These are phyloP conservation scores for Raffaelea arxii DNA, from an alignment of 2,329 filamentous ascomycete genomes.

Conservation along the genomic window DNA sequence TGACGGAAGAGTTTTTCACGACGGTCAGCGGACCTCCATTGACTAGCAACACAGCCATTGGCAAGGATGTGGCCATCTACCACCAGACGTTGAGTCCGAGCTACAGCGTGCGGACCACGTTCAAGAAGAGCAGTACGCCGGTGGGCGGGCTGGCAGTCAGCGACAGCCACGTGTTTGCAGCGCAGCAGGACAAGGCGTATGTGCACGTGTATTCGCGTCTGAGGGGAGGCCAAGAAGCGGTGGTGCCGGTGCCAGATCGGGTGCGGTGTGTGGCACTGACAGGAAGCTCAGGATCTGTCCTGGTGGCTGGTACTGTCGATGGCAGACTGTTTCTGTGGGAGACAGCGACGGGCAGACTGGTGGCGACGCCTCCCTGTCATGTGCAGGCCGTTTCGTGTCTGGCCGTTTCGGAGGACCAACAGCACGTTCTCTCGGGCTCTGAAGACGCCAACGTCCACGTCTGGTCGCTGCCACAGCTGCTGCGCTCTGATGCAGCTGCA, in stretches of 20 bases:
- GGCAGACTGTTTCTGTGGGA: conserved; percentile 90
- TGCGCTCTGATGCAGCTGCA: conserved; percentile 24
- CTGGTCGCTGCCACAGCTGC: conserved; percentile 71
- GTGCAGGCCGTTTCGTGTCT: conserved; percentile 73
- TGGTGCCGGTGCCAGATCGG: conserved; percentile 78
- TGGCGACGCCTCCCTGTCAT: conserved; percentile 68
- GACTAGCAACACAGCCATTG: conserved; percentile 51
- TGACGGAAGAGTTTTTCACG: conserved; percentile 51
- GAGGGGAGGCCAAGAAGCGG: conserved; percentile 78
- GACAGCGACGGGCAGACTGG: conserved; percentile 65
- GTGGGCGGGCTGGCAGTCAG: conserved; percentile 72
- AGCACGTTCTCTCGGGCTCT: conserved; percentile 70
- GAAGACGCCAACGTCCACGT: conserved; percentile 86
- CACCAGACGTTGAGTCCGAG: conserved; percentile 72
- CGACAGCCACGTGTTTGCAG: conserved; percentile 77
- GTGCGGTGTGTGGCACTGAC: conserved; percentile 70
- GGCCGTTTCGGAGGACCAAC: conserved; percentile 56
- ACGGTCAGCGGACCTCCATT: conserved; percentile 48
- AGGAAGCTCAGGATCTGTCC: conserved; percentile 47
- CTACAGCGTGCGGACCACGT: conserved; percentile 61
- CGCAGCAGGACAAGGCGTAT: conserved; percentile 83
- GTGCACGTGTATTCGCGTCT: conserved; percentile 84
- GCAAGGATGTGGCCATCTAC: conserved; percentile 81
- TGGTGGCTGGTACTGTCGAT: conserved; percentile 73
- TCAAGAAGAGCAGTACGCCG: conserved; percentile 87